These are phyloP conservation scores for Fusarium udum DNA, from an alignment of 2,329 filamentous ascomycete genomes.

Conservation along the genomic window DNA sequence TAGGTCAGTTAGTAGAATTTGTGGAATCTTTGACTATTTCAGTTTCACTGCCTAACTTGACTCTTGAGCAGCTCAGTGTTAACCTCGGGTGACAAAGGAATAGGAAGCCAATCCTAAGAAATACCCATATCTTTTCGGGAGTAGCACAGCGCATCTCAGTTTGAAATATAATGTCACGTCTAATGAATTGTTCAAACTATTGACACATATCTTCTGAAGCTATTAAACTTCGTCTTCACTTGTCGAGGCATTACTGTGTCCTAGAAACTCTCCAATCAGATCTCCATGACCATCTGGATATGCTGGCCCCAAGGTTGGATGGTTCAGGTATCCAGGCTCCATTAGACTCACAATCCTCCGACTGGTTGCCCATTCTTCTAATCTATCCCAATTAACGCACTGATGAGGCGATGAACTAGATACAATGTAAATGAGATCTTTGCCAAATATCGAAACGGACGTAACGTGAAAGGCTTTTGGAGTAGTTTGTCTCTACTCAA, in stretches of 20 bases:
- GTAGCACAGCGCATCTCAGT: neutral
- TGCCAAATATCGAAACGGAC: neutral
- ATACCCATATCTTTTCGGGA: accelerated
- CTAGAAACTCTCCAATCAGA: neutral
- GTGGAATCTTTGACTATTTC: neutral
- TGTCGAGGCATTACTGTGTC: accelerated
- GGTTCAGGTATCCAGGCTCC: neutral
- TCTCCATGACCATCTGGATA: neutral
- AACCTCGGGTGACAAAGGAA: neutral
- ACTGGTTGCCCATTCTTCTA: neutral
- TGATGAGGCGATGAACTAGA: neutral
- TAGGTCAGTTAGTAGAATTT: neutral
- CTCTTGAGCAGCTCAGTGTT: neutral
- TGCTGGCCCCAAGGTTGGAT: neutral
- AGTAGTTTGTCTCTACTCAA: neutral
- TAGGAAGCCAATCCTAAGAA: neutral
- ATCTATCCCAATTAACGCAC: neutral
- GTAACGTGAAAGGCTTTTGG: neutral
- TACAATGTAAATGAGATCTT: neutral
- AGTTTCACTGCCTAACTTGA: neutral
- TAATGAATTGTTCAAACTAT: neutral
- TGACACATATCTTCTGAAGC: neutral
- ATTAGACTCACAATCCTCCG: neutral
- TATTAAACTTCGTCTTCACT: neutral
- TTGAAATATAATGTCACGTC: neutral